Evolutionary conservation across 129 eudicot species (phyloP).

Genomic region (Pseudognaphalium luteoalbum): DNA sequence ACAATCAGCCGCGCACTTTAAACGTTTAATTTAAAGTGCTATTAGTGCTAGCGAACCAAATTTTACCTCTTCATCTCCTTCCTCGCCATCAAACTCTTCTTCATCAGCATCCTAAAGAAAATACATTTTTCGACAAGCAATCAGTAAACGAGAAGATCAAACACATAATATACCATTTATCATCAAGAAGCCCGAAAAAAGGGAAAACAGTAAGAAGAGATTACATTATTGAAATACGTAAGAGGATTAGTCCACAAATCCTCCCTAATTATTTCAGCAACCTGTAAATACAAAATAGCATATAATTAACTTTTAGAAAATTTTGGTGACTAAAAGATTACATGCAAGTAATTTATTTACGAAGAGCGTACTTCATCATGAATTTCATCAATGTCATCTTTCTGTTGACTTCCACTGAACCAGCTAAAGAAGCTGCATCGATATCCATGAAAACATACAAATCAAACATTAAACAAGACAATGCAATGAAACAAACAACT

Average conservation of each 20-base stretch:
- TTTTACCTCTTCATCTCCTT: constrained; percentile 64
- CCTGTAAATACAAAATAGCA: constrained; percentile 37
- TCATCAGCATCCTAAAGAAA: constrained; percentile 76
- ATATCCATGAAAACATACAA: background rate
- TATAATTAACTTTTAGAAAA: background rate
- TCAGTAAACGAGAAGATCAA: constrained; percentile 13
- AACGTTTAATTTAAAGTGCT: background rate
- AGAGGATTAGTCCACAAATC: constrained; percentile 97
- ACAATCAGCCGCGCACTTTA: too few species aligned
- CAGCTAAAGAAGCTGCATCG: constrained; percentile 81
- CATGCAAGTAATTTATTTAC: background rate
- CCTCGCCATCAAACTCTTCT: constrained; percentile 43
- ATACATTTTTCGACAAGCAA: background rate
- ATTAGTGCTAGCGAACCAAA: background rate
- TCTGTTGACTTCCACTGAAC: constrained; percentile 64
- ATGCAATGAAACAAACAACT: background rate
- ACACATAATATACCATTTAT: background rate
- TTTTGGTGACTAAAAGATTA: background rate
- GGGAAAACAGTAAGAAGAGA: background rate
- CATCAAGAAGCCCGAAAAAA: background rate
- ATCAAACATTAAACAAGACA: background rate
- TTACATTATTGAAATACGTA: constrained; percentile 69
- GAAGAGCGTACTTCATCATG: constrained; percentile 63
- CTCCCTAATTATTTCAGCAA: constrained; percentile 91
- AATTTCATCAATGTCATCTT: constrained; percentile 56